These are phyloP conservation scores for Daldinia sp. DNA, from an alignment of 2,329 filamentous ascomycete species.

Conservation along the genomic window DNA sequence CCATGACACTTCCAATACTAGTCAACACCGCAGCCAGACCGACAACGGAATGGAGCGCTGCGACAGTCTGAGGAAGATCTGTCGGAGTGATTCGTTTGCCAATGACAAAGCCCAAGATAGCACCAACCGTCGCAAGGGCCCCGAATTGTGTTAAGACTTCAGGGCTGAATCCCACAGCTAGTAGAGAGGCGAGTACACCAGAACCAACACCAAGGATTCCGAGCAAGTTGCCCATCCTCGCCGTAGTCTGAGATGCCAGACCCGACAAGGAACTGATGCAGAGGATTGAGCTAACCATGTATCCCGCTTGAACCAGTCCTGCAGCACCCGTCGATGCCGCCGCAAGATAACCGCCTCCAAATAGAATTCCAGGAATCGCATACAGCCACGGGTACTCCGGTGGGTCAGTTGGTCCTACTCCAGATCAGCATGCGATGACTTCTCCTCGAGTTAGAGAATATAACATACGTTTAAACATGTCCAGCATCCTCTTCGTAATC, in stretches of 20 bases:
- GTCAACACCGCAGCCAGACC: slow-evolving; percentile 88
- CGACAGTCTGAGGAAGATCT: slow-evolving; percentile 87
- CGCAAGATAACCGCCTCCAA: slow-evolving; percentile 81
- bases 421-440: slow-evolving; percentile 38
- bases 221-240: slow-evolving; percentile 83
- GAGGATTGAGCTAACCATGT: slow-evolving; percentile 82
- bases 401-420: slow-evolving; percentile 76
- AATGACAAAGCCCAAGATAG: slow-evolving; percentile 73
- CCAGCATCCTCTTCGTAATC: slow-evolving; percentile 91
- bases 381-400: slow-evolving; percentile 91
- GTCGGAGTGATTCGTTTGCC: slow-evolving; percentile 89
- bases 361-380: slow-evolving; percentile 77
- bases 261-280: slow-evolving; percentile 87
- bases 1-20: slow-evolving; percentile 86
- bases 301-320: slow-evolving; percentile 86
- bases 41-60: slow-evolving; percentile 88
- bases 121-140: slow-evolving; percentile 76
- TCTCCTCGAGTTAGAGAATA: background rate
- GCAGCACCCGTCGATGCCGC: slow-evolving; percentile 83
- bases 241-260: slow-evolving; percentile 82
- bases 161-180: slow-evolving; percentile 80
- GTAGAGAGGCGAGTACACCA: slow-evolving; percentile 82
- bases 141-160: slow-evolving; percentile 83
- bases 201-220: slow-evolving; percentile 86
- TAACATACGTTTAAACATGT: slow-evolving; percentile 79